Evolutionary conservation across 2,329 filamentous ascomycete species (phyloP).

Genomic region (Calcarisporium arbuscula): DNA sequence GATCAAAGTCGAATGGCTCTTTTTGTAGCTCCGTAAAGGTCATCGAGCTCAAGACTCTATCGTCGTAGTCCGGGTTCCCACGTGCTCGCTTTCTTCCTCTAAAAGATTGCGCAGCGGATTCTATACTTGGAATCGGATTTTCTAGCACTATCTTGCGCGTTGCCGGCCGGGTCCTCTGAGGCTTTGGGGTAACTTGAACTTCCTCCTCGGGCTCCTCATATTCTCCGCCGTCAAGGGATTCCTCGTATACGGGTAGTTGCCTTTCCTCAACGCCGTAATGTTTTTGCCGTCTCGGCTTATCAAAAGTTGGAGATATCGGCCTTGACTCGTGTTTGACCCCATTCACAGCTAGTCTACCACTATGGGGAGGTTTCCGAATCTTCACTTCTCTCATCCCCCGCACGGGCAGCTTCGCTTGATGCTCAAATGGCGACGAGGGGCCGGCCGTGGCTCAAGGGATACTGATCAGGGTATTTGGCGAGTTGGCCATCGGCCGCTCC

Average conservation of each 20-base stretch:
- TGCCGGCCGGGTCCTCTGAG: no score
- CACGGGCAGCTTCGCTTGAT: slow-evolving; percentile 30
- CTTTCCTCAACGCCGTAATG: no score
- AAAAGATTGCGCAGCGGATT: no score
- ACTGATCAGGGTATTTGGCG: slow-evolving; percentile 11
- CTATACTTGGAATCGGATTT: no score
- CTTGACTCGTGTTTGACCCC: slow-evolving; percentile 13
- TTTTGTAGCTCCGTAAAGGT: slow-evolving; percentile 41
- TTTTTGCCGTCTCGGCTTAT: no score
- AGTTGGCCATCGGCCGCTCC: slow-evolving; percentile 11
- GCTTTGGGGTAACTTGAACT: no score
- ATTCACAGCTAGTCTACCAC: slow-evolving; percentile 14
- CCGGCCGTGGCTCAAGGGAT: slow-evolving; percentile 12
- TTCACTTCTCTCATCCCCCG: slow-evolving; percentile 30
- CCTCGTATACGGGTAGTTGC: no score
- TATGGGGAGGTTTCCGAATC: slow-evolving; percentile 19
- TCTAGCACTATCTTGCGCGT: no score
- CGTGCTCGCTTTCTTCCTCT: slow-evolving; percentile 35
- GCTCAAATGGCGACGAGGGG: slow-evolving; percentile 18
- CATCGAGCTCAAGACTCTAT: slow-evolving; percentile 49
- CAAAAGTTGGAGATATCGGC: no score
- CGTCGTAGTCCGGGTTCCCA: slow-evolving; percentile 48
- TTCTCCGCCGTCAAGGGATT: no score
- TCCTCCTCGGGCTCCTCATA: no score
- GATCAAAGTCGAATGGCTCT: slow-evolving; percentile 53